Percentiles rank a stretch among this genome's conserved stretches.
Evolutionary conservation across 768 basidiomycete genomes (phyloP).

Genomic region (Naganishia kalamii): DNA sequence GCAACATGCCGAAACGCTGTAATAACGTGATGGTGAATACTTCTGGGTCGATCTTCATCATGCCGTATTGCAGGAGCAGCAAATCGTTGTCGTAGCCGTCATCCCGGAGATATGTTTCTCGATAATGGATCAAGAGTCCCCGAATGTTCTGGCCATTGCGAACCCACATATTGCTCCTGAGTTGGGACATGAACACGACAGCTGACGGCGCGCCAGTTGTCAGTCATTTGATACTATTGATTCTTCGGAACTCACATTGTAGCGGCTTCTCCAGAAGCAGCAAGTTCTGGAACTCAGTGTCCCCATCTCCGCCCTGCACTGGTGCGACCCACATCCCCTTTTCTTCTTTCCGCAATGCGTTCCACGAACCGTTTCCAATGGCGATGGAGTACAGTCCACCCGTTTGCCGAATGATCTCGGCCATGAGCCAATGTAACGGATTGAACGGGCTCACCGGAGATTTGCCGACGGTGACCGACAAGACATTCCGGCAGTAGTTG

Average conservation of each 20-base stretch:
- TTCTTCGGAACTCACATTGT: slow-evolving; percentile 57
- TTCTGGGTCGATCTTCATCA: slow-evolving; percentile 69
- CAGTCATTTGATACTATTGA: no score
- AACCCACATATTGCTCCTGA: slow-evolving; percentile 91
- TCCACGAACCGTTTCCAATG: background rate
- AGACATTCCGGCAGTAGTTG: background rate
- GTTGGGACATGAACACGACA: slow-evolving; percentile 85
- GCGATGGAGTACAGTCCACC: background rate
- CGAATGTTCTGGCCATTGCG: slow-evolving; percentile 94
- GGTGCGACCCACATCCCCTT: slow-evolving; percentile 55
- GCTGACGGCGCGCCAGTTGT: no score
- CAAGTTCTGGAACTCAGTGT: slow-evolving; percentile 56
- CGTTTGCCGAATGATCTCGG: slow-evolving; percentile 8
- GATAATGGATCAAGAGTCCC: slow-evolving; percentile 89
- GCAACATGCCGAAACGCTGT: slow-evolving; percentile 65
- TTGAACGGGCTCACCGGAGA: slow-evolving; percentile 17
- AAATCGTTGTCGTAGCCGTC: slow-evolving; percentile 94
- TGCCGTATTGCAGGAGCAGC: slow-evolving; percentile 77
- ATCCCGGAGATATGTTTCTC: slow-evolving; percentile 91
- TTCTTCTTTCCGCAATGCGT: background rate
- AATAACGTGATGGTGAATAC: slow-evolving; percentile 76
- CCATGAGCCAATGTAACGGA: slow-evolving; percentile 21
- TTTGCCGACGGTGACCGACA: slow-evolving; percentile 1
- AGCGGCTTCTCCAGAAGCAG: slow-evolving; percentile 81
- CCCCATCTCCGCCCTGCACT: slow-evolving; percentile 51